Evolutionary conservation across 2,329 filamentous ascomycete genomes (phyloP).

Genomic region (Talaromyces marneffei): DNA sequence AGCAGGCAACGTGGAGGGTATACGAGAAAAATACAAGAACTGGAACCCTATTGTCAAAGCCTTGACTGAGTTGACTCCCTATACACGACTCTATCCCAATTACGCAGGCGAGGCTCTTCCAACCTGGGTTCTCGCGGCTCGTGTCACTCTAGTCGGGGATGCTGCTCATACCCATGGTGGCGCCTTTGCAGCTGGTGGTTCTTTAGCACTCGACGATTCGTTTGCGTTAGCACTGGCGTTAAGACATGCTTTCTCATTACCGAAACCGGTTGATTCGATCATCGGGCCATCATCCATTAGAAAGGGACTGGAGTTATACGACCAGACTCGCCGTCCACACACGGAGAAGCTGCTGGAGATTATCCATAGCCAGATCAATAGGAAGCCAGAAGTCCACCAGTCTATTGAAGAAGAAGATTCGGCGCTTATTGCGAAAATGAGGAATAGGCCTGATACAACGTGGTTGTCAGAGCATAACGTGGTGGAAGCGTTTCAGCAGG

Average conservation of each 20-base stretch:
- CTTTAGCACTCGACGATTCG: constrained; percentile 29
- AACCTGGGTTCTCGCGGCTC: constrained; percentile 38
- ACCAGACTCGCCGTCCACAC: constrained; percentile 44
- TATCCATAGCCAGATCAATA: constrained; percentile 28
- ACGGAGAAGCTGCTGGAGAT: constrained; percentile 33
- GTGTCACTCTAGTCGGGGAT: constrained; percentile 26
- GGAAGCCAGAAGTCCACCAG: constrained; percentile 10
- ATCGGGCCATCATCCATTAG: constrained; percentile 18
- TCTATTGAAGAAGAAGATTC: constrained; percentile 32
- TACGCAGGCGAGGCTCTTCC: constrained; percentile 36
- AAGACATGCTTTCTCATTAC: constrained; percentile 29
- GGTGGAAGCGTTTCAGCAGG: constrained; percentile 29
- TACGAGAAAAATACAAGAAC: constrained; percentile 32
- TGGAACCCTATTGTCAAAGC: constrained; percentile 41
- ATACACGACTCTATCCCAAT: constrained; percentile 41
- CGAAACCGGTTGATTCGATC: neutral
- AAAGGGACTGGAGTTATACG: constrained; percentile 36
- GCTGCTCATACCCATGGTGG: constrained; percentile 29
- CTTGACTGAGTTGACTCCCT: constrained; percentile 39
- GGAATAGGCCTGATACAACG: constrained; percentile 31
- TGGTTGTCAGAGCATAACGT: constrained; percentile 49
- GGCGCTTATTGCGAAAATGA: constrained; percentile 32
- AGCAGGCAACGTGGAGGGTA: constrained; percentile 31
- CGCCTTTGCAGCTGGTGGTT: constrained; percentile 28
- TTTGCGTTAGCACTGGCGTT: constrained; percentile 41